A percentile compares a stretch with the other conserved stretches of the same genome.
These are phyloP conservation scores for Arachis stenosperma DNA, from an alignment of 306 rosid species.

Conservation along the genomic window DNA sequence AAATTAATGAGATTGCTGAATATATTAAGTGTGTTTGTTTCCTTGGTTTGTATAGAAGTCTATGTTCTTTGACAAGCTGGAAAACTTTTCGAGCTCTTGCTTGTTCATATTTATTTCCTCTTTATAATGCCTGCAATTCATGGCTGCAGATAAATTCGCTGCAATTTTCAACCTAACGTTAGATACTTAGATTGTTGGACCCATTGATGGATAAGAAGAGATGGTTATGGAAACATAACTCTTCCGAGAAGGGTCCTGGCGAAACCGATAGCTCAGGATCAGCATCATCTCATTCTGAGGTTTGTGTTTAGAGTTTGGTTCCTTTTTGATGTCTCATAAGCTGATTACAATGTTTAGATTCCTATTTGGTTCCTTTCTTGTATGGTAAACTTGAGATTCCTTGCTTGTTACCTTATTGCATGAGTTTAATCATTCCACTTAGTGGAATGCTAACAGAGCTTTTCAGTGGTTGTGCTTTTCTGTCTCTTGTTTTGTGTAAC, in stretches of 20 bases:
- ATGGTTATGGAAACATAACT: constrained; percentile 86
- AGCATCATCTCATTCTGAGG: constrained; percentile 74
- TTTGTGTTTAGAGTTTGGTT: background rate
- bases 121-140: background rate
- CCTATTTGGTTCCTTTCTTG: constrained; percentile 9
- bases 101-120: constrained; percentile 41
- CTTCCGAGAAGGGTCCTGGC: constrained; percentile 74
- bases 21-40: constrained; percentile 29
- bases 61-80: constrained; percentile 18
- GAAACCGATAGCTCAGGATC: constrained; percentile 91
- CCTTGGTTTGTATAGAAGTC: constrained; percentile 26
- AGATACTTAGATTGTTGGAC: constrained; percentile 39
- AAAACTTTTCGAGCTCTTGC: background rate
- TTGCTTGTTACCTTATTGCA: constrained; percentile 11
- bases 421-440: constrained; percentile 10
- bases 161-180: constrained; percentile 40
- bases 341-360: constrained; percentile 20
- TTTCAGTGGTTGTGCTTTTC: constrained; percentile 16
- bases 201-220: constrained; percentile 70
- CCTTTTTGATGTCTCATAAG: constrained; percentile 15
- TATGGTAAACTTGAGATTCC: constrained; percentile 18
- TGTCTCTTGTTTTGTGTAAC: constrained; percentile 9
- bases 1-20: constrained; percentile 31
- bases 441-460: constrained; percentile 1
- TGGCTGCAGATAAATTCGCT: constrained; percentile 45